Evolutionary conservation across 2,329 filamentous ascomycete genomes (phyloP).

Genomic region (Periconia sp.): DNA sequence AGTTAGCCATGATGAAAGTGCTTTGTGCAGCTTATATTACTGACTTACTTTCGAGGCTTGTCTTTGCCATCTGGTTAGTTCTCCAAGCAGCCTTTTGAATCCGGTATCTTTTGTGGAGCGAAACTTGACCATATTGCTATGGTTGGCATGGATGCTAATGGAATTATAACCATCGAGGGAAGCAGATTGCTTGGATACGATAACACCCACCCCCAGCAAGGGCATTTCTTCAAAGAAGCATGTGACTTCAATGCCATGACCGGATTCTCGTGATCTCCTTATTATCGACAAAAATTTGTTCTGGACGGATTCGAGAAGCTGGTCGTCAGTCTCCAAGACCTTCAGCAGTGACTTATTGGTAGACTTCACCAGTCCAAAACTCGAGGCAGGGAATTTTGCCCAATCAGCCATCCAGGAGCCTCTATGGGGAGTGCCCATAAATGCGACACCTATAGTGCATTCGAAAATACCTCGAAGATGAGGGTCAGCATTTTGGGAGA

Average conservation of each 20-base stretch:
- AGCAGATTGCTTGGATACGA: slow-evolving; percentile 1
- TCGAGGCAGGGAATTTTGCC: neutral
- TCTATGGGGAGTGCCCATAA: slow-evolving; percentile 14
- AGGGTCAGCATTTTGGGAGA: slow-evolving; percentile 2
- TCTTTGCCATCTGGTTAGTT: no score
- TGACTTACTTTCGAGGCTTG: no score
- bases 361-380: no score
- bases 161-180: no score
- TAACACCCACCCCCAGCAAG: neutral
- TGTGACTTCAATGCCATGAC: slow-evolving; percentile 1
- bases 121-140: no score
- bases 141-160: no score
- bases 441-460: slow-evolving; percentile 4
- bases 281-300: neutral
- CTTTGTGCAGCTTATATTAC: no score
- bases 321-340: neutral
- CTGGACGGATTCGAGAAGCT: slow-evolving; percentile 17
- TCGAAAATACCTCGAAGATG: slow-evolving; percentile 5
- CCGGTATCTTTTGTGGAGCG: no score
- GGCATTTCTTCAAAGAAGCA: slow-evolving; percentile 11
- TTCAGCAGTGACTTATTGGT: slow-evolving; percentile 1
- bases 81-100: no score
- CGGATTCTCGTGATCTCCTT: neutral
- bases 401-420: slow-evolving; percentile 9
- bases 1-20: no score